phyloP scores from a whole-genome alignment of 495 filamentous ascomycete species.

The Cenococcum geophilum region DNA sequence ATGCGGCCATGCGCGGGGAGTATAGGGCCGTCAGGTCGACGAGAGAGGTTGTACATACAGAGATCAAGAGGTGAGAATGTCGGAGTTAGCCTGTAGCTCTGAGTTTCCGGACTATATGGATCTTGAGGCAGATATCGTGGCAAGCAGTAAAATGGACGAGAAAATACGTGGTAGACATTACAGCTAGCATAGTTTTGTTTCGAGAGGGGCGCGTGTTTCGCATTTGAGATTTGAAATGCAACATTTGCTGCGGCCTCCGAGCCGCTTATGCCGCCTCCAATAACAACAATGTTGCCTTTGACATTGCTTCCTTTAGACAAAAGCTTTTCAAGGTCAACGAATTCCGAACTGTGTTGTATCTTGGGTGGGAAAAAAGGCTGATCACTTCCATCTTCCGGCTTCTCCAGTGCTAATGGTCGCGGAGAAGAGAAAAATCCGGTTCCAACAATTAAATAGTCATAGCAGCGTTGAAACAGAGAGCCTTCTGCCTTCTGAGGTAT shows the following conservation, averaged over 20 bases:
- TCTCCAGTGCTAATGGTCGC: slow-evolving; percentile 46
- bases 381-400: not conserved
- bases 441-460: slow-evolving; percentile 69
- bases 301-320: slow-evolving; percentile 12
- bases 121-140: slow-evolving; percentile 54
- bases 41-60: slow-evolving; percentile 61
- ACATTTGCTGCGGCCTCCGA: slow-evolving; percentile 68
- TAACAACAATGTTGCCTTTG: slow-evolving; percentile 62
- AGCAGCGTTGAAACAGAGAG: slow-evolving; percentile 31
- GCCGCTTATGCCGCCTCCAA: slow-evolving; percentile 81
- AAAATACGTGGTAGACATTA: slow-evolving; percentile 60
- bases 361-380: slow-evolving; percentile 28
- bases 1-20: slow-evolving; percentile 55
- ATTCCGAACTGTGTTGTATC: slow-evolving; percentile 56
- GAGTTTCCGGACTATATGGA: slow-evolving; percentile 35
- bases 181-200: slow-evolving; percentile 30
- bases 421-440: slow-evolving; percentile 70
- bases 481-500: slow-evolving; percentile 11
- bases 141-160: slow-evolving; percentile 66
- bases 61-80: slow-evolving; percentile 74
- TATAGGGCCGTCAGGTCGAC: slow-evolving; percentile 51
- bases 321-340: slow-evolving; percentile 35
- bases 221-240: slow-evolving; percentile 62
- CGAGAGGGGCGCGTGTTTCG: slow-evolving; percentile 40
- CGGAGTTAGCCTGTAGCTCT: slow-evolving; percentile 41